Conservation (phyloP, 164 flowering plant genomes). For the Echeveria elegans region DNA sequence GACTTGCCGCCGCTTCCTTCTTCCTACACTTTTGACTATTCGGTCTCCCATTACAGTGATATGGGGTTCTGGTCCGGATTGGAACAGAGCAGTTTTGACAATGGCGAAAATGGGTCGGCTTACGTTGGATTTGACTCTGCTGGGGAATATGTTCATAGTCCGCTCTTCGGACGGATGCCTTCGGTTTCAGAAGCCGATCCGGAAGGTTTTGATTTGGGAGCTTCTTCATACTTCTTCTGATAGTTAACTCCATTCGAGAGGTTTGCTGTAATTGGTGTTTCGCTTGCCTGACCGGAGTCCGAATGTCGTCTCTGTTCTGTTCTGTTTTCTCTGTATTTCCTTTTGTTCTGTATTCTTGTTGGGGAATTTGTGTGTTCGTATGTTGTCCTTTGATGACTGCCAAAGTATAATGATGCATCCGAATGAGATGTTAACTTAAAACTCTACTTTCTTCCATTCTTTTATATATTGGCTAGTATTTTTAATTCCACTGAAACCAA, state of each 20-base stretch:
- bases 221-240: constrained; percentile 10
- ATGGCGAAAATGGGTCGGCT: constrained; percentile 13
- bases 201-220: neutral
- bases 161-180: constrained; percentile 28
- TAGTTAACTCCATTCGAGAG: neutral
- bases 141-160: constrained; percentile 31
- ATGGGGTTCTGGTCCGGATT: neutral
- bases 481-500: no score
- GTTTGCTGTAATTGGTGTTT: neutral
- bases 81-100: constrained; percentile 11
- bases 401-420: constrained; percentile 7
- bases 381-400: constrained; percentile 2
- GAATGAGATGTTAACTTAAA: constrained; percentile 6
- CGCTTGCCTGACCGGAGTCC: neutral
- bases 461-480: no score
- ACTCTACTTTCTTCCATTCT: neutral
- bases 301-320: constrained; percentile 1
- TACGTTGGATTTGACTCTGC: constrained; percentile 21
- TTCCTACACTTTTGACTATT: neutral
- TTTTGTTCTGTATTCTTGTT: constrained; percentile 2
- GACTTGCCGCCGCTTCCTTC: constrained; percentile 4
- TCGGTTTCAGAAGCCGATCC: constrained; percentile 4
- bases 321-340: constrained; percentile 2
- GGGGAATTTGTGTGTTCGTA: neutral
- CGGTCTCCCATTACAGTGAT: neutral